Evolutionary conservation across 495 filamentous ascomycete genomes (phyloP).

Genomic region (Trichoderma virens): DNA sequence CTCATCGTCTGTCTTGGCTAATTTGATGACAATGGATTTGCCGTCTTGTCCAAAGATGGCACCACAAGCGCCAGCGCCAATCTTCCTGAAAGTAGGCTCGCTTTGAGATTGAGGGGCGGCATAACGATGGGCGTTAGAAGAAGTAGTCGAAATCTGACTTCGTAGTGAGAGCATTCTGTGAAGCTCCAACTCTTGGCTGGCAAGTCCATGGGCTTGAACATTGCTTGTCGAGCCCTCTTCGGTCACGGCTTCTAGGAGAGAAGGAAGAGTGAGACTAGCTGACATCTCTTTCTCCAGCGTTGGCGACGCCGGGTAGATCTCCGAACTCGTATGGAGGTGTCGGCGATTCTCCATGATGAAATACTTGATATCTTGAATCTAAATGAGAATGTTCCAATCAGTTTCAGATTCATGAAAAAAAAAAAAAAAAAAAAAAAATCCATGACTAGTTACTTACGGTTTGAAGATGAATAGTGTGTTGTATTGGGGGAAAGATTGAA

Average conservation of each 20-base stretch:
- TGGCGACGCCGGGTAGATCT: neutral
- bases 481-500: no score
- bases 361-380: no score
- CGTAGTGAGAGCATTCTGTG: neutral
- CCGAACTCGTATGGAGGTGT: no score
- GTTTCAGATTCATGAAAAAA: no score
- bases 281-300: neutral
- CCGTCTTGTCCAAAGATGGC: constrained; percentile 13
- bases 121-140: neutral
- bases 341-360: no score
- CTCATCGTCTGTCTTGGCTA: neutral
- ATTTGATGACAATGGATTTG: neutral
- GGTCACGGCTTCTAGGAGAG: neutral
- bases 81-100: constrained; percentile 9
- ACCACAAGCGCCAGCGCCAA: constrained; percentile 19
- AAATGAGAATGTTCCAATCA: no score
- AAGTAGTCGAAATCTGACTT: neutral
- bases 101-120: neutral
- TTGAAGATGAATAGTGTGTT: no score
- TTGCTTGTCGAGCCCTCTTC: neutral
- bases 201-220: neutral
- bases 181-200: neutral
- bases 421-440: no score
- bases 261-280: neutral
- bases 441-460: no score